These are phyloP conservation scores for Heterobasidion irregulare DNA, from an alignment of 1,284 basidiomycete species.

Conservation along the genomic window DNA sequence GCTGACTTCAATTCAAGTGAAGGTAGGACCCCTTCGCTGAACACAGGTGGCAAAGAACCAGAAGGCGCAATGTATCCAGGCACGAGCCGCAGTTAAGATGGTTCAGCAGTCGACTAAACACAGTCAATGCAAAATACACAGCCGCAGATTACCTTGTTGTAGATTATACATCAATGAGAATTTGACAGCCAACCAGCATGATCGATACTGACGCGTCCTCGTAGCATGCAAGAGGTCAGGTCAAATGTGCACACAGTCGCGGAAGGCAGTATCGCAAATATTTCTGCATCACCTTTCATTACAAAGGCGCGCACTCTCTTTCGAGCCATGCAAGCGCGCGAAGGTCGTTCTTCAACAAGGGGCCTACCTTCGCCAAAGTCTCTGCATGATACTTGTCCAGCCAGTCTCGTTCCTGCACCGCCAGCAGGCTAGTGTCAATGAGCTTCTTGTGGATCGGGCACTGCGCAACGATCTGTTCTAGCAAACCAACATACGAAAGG, in stretches of 20 bases:
- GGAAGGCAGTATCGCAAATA: not conserved
- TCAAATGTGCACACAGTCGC: not conserved
- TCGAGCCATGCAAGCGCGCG: conserved; percentile 77
- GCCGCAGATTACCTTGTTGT: no score
- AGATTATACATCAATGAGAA: no score
- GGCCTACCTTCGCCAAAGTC: conserved; percentile 68
- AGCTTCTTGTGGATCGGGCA: conserved; percentile 88
- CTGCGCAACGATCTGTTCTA: conserved; percentile 26
- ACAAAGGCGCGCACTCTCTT: conserved; percentile 54
- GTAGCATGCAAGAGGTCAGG: no score
- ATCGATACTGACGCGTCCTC: no score
- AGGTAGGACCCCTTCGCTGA: no score
- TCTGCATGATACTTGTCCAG: conserved; percentile 82
- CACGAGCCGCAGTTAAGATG: no score
- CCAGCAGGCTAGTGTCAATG: conserved; percentile 61
- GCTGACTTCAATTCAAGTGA: no score
- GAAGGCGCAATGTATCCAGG: no score
- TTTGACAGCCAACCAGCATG: no score
- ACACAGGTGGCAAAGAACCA: no score
- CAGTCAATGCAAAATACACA: no score
- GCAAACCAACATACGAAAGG: not conserved
- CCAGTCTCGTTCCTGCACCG: conserved; percentile 69
- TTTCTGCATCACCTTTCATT: conserved; percentile 6
- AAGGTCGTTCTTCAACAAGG: conserved; percentile 47
- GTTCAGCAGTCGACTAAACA: no score